Conservation (phyloP, 805 yeast species). For the Saturnispora dispora region DNA sequence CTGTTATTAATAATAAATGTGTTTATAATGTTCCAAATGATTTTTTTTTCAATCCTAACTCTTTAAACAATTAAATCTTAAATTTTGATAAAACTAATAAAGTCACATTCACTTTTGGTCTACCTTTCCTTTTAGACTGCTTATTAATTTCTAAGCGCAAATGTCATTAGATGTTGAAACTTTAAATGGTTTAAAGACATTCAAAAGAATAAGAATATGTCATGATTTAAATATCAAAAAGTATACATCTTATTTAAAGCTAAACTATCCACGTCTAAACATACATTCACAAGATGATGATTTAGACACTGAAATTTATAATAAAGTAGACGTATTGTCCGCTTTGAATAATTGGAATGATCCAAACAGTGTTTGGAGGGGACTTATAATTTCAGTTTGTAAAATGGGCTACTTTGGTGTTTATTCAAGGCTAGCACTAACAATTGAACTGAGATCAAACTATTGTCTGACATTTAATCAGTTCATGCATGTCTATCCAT, state of each 20-base stretch:
- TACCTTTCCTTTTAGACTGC: background rate
- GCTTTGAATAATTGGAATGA: slow-evolving; percentile 1
- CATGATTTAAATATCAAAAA: background rate
- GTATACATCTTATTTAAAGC: background rate
- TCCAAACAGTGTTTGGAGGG: slow-evolving; percentile 10
- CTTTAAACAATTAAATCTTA: background rate
- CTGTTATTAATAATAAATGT: background rate
- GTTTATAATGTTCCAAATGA: background rate
- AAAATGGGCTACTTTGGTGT: slow-evolving; percentile 9
- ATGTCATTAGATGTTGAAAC: background rate
- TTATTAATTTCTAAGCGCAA: background rate
- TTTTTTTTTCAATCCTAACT: background rate
- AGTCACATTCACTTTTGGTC: background rate
- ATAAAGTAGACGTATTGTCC: slow-evolving; percentile 6
- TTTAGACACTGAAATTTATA: slow-evolving; percentile 3
- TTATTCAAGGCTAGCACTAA: slow-evolving; percentile 11
- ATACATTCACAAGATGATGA: background rate
- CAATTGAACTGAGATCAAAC: slow-evolving; percentile 5
- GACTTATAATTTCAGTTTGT: slow-evolving; percentile 4
- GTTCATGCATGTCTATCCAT: slow-evolving; percentile 11
- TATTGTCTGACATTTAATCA: slow-evolving; percentile 9
- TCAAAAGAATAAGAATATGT: background rate
- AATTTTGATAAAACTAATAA: background rate
- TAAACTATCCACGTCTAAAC: slow-evolving; percentile 5
- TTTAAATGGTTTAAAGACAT: background rate